Base-by-base conservation (phyloP, 352 stramenopile species). In the Globisporangium irregulare region DNA sequence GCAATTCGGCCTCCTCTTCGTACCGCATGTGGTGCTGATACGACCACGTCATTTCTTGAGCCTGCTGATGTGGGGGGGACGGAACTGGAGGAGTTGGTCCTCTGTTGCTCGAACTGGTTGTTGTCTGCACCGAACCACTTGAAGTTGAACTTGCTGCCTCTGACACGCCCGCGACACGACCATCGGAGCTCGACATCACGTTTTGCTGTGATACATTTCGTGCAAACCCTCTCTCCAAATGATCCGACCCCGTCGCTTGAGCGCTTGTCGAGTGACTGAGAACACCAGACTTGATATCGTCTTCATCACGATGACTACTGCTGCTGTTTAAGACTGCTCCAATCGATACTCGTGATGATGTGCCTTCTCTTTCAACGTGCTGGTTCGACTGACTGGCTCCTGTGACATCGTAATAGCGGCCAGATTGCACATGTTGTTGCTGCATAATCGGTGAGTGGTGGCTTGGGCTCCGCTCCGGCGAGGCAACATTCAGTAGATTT, bases 401-500 rank as follows among this genome's bases (percentile, higher is more conserved):
- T 27, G 71, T 34, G 5, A 24, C 41, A 41, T 77, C 71, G 55
- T 84, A 84, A 58, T 82, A 85, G n/a, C 67, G 71, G 66, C 25
- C 56, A n/a, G 73, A 9, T 51, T 78, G 77, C 41, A 73, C 62
- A 55, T 82, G 74, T 12, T 78, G 80, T 59, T 85, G 77, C 32
- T 78, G 73, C 56, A 82, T 74, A 51, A 82, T 66, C 1, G 82
- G 73, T 38, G 81, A 89, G 43, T 85, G 74, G 9, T 78, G 77
- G 2, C 70, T 75, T 20, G 70, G 67, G 51, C 68, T 73, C 22
- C 56, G 68, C 32, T 92, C 84, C n/a, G 82, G 78, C 8, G 83
- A 89, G 2, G 81, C 71, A 3, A 90, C 81, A 69, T 92, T 94
- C 15, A 94, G 71, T n/a, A 94, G 69, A 43, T 82, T 94, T 12